These are phyloP conservation scores for Vanrija sp. DNA, from an alignment of 1,284 basidiomycete genomes.

Conservation along the genomic window DNA sequence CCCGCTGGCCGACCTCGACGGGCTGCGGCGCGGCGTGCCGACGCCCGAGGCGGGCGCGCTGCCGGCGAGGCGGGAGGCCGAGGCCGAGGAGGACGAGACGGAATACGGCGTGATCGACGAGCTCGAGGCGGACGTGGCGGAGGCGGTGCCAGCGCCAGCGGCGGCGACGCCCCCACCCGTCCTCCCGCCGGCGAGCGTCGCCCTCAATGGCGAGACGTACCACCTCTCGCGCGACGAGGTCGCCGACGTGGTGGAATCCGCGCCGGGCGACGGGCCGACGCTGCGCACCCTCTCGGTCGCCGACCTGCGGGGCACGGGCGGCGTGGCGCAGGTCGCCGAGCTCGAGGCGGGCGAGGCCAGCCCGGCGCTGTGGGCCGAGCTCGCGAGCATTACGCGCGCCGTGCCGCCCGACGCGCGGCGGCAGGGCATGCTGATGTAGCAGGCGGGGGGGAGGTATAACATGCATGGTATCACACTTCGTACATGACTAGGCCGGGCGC, in stretches of 20 bases:
- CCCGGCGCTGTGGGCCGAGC: slow-evolving; percentile 7
- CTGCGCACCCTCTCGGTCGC: slow-evolving; percentile 8
- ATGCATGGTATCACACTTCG: no score
- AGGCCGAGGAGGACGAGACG: neutral
- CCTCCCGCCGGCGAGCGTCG: neutral
- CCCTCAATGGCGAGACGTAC: neutral
- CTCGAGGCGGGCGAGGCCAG: neutral
- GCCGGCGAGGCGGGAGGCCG: neutral
- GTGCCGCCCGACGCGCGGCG: neutral
- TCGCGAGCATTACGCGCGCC: slow-evolving; percentile 6
- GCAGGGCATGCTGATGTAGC: no score
- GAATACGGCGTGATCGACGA: neutral
- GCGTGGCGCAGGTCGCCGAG: slow-evolving; percentile 15
- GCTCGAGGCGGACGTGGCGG: neutral
- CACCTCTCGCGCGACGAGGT: slow-evolving; percentile 14
- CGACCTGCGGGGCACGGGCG: slow-evolving; percentile 12
- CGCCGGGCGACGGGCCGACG: neutral
- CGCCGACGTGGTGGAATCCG: slow-evolving; percentile 6
- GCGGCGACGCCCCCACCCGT: neutral
- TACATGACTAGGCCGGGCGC: neutral
- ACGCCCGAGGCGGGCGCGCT: neutral
- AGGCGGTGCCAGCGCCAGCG: neutral
- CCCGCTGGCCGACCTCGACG: slow-evolving; percentile 7
- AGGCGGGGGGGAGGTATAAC: no score
- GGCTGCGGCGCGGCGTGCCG: slow-evolving; percentile 5